Conservation (phyloP, 1,139 yeast species). For the Tardiomyces digboiensis region DNA sequence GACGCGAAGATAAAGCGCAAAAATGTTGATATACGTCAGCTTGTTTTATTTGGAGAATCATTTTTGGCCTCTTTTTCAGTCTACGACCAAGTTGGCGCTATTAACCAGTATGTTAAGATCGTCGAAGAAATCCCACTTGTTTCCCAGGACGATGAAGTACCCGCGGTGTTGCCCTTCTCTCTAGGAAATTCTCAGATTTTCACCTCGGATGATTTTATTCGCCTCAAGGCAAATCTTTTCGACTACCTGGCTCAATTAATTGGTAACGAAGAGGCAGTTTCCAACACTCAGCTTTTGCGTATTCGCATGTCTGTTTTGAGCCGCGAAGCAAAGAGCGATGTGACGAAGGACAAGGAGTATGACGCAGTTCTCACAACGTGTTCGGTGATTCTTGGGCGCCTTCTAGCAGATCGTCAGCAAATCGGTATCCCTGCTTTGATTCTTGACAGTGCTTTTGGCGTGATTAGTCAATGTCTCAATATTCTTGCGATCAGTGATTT, state of each 20-base stretch:
- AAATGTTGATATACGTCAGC: conserved; percentile 51
- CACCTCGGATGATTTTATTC: conserved; percentile 35
- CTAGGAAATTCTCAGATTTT: not conserved
- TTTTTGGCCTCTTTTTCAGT: conserved; percentile 62
- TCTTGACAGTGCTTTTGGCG: conserved; percentile 23
- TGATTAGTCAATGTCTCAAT: conserved; percentile 54
- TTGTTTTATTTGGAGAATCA: conserved; percentile 62
- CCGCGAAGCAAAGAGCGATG: not conserved
- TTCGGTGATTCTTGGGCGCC: conserved; percentile 11
- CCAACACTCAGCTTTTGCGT: conserved; percentile 22
- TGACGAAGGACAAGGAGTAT: conserved; percentile 6
- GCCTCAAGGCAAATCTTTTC: conserved; percentile 43
- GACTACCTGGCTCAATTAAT: conserved; percentile 29
- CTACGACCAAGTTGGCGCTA: conserved; percentile 55
- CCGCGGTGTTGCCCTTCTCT: conserved; percentile 32
- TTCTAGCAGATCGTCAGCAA: conserved; percentile 8
- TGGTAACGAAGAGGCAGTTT: conserved; percentile 17
- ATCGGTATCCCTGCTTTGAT: not conserved
- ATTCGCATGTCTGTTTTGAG: conserved; percentile 11
- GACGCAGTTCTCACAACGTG: conserved; percentile 9
- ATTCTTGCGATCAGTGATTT: conserved; percentile 69
- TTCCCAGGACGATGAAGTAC: conserved; percentile 31
- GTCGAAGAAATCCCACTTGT: conserved; percentile 16
- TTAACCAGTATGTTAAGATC: conserved; percentile 41
- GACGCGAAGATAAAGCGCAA: conserved; percentile 45